Conservation (phyloP, 352 stramenopile species). For the Peronospora farinosa region DNA sequence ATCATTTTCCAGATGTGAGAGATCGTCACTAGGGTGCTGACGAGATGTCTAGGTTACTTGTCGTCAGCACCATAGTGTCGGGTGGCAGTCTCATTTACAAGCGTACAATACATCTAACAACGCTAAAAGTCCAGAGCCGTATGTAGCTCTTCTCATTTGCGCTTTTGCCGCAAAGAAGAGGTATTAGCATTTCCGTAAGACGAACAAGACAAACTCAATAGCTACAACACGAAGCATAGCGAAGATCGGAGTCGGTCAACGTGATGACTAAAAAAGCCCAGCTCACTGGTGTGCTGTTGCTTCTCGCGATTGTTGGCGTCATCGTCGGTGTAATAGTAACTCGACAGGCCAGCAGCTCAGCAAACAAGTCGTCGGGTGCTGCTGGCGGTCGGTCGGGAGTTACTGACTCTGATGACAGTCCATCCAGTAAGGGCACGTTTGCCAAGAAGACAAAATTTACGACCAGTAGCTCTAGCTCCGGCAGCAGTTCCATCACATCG, state of each 20-base stretch:
- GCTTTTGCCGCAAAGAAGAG: conserved; percentile 26
- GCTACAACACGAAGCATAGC: background rate
- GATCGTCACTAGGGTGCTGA: too few relatives aligned
- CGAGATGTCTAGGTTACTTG: too few relatives aligned
- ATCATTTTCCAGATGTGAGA: too few relatives aligned
- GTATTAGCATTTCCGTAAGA: conserved; percentile 12
- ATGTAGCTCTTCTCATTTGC: conserved; percentile 16
- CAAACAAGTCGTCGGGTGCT: conserved; percentile 24
- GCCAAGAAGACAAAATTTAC: conserved; percentile 29
- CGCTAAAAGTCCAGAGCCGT: conserved; percentile 6
- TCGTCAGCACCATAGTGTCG: too few relatives aligned
- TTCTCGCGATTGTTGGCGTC: conserved; percentile 41
- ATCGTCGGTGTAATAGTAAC: conserved; percentile 39
- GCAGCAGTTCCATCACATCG: conserved; percentile 32
- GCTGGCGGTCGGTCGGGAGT: conserved; percentile 15
- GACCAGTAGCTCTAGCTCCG: conserved; percentile 15
- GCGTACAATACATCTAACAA: conserved; percentile 1
- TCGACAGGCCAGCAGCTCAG: conserved; percentile 20
- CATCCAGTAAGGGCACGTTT: conserved; percentile 18
- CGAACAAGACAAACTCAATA: conserved; percentile 19
- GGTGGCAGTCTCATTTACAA: too few relatives aligned
- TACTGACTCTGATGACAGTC: conserved; percentile 5
- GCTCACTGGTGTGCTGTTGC: conserved; percentile 34
- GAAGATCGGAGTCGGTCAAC: conserved; percentile 3
- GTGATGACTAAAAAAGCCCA: conserved; percentile 36